Conservation (phyloP, 1,139 yeast genomes). For the Lodderomyces orthopsilosis region DNA sequence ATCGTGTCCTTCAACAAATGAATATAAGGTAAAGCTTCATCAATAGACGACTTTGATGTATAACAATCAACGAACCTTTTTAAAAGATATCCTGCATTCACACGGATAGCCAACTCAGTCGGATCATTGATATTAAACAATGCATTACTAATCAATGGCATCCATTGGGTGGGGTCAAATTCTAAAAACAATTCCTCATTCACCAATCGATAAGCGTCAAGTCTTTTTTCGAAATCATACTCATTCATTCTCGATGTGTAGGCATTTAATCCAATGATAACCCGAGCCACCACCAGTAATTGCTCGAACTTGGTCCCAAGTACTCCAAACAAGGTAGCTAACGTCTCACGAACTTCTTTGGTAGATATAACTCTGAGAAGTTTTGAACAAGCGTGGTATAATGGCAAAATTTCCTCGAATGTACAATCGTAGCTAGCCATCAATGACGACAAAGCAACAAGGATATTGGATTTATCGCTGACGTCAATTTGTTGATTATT, state of each 20-base stretch:
- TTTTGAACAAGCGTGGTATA: constrained; percentile 57
- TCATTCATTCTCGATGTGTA: constrained; percentile 67
- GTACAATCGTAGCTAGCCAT: constrained; percentile 53
- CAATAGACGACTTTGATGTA: constrained; percentile 30
- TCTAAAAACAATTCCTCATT: constrained; percentile 52
- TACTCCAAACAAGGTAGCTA: constrained; percentile 57
- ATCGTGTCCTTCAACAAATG: constrained; percentile 52
- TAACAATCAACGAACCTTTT: constrained; percentile 64
- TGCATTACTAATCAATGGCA: constrained; percentile 67
- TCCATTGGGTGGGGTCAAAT: constrained; percentile 65
- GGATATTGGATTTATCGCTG: constrained; percentile 55
- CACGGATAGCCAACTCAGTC: constrained; percentile 76
- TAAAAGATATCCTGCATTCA: constrained; percentile 69
- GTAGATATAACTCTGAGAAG: constrained; percentile 60
- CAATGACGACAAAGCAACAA: constrained; percentile 56
- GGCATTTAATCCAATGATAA: constrained; percentile 68
- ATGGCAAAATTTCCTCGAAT: constrained; percentile 49
- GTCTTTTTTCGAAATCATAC: constrained; percentile 74
- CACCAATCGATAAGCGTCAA: constrained; percentile 63
- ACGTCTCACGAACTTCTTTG: constrained; percentile 55
- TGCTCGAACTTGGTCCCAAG: constrained; percentile 55
- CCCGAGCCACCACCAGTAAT: constrained; percentile 42
- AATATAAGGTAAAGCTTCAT: constrained; percentile 36
- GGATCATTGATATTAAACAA: constrained; percentile 74
- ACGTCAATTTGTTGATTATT: constrained; percentile 54